These are phyloP conservation scores for Leptosphaerulina australis DNA, from an alignment of 2,329 filamentous ascomycete genomes.

Conservation along the genomic window DNA sequence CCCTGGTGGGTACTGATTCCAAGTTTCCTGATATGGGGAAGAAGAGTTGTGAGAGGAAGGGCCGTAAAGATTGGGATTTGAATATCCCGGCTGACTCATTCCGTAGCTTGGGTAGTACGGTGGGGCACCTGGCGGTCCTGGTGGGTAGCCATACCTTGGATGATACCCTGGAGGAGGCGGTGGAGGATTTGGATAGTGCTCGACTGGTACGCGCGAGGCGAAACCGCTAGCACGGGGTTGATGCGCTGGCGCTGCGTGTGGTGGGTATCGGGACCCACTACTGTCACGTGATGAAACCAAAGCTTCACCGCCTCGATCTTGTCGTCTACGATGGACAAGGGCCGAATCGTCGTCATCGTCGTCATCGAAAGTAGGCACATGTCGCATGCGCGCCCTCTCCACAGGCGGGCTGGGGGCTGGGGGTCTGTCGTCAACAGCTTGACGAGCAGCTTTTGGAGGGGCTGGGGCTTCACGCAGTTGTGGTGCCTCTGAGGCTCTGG, in stretches of 20 bases:
- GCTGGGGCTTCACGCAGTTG: conserved; percentile 35
- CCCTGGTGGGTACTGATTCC: conserved; percentile 44
- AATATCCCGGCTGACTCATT: conserved; percentile 45
- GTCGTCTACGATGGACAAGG: conserved; percentile 38
- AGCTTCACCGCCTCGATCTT: conserved; percentile 37
- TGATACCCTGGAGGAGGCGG: conserved; percentile 68
- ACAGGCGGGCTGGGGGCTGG: conserved; percentile 45
- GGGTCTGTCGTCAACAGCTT: conserved; percentile 40
- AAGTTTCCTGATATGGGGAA: conserved; percentile 46
- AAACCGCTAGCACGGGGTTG: conserved; percentile 35
- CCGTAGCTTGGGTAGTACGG: conserved; percentile 45
- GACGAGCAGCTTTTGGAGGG: conserved; percentile 30
- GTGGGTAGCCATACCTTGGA: conserved; percentile 43
- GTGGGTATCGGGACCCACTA: conserved; percentile 26
- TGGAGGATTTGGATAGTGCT: conserved; percentile 62
- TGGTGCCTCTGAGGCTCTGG: conserved; percentile 26
- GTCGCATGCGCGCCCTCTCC: conserved; percentile 36
- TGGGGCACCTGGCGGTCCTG: conserved; percentile 40
- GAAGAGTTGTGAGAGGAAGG: conserved; percentile 46
- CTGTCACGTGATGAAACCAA: conserved; percentile 21
- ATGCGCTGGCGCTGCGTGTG: conserved; percentile 37
- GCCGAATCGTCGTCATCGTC: conserved; percentile 43
- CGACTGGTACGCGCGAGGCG: conserved; percentile 45
- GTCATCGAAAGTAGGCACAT: conserved; percentile 42
- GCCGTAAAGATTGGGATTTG: conserved; percentile 41